phyloP scores from a whole-genome alignment of 83 land plant species.

The Isoetes engelmannii region DNA sequence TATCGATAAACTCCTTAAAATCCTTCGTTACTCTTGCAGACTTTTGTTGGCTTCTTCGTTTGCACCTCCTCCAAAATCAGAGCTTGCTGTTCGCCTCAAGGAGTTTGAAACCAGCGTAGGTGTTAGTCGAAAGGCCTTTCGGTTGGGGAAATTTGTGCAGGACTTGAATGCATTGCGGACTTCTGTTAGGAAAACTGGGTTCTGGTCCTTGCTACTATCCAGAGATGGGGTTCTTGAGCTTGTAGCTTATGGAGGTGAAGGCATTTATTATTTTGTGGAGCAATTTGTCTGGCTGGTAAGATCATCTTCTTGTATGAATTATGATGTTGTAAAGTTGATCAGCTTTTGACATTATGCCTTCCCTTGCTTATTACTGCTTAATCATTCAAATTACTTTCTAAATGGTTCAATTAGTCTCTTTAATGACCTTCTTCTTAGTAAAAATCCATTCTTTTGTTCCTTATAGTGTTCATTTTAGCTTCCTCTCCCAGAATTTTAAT shows the following conservation, averaged over 20 bases:
- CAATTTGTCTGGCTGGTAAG: slow-evolving; percentile 82
- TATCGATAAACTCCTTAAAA: slow-evolving; percentile 64
- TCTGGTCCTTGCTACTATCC: slow-evolving; percentile 16
- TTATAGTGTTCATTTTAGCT: too few relatives aligned
- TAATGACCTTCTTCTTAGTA: too few relatives aligned
- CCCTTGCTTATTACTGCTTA: too few relatives aligned
- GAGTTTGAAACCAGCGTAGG: slow-evolving; percentile 92
- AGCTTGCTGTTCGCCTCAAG: slow-evolving; percentile 40
- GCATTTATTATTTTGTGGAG: slow-evolving; percentile 77
- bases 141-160: slow-evolving; percentile 92
- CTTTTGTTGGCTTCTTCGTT: slow-evolving; percentile 59
- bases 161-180: slow-evolving; percentile 65
- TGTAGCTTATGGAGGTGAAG: slow-evolving; percentile 81
- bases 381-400: too few relatives aligned
- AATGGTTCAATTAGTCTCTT: too few relatives aligned
- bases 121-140: slow-evolving; percentile 86
- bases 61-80: slow-evolving; percentile 21
- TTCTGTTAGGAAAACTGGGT: too few relatives aligned
- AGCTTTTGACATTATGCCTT: too few relatives aligned
- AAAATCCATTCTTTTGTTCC: too few relatives aligned
- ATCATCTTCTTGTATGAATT: too few relatives aligned
- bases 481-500: too few relatives aligned
- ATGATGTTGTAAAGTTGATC: too few relatives aligned
- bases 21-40: slow-evolving; percentile 35
- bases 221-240: slow-evolving; percentile 36